phyloP scores from a whole-genome alignment of 768 basidiomycete species.

The Boletus subparvulus region DNA sequence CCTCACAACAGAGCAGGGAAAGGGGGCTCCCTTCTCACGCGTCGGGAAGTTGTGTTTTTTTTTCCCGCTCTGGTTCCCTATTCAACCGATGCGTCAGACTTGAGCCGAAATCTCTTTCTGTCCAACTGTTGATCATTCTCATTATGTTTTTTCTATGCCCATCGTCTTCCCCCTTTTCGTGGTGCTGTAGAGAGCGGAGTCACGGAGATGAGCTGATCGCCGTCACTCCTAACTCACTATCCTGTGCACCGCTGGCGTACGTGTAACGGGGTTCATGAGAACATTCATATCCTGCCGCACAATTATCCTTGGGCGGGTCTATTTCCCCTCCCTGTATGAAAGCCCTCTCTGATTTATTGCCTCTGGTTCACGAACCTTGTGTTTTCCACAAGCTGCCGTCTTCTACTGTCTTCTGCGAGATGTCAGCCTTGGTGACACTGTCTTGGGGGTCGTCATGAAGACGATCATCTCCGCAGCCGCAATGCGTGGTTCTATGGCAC shows the following conservation, averaged over 20 bases:
- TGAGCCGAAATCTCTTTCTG: background rate
- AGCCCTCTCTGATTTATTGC: background rate
- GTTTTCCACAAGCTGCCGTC: background rate
- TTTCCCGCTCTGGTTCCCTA: conserved; percentile 6
- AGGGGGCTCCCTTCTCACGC: background rate
- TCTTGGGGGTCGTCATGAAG: background rate
- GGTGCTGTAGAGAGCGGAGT: conserved; percentile 14
- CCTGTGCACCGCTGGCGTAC: conserved; percentile 15
- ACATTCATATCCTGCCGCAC: conserved; percentile 4
- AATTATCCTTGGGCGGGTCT: conserved; percentile 6
- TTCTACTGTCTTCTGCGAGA: background rate
- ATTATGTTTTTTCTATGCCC: background rate
- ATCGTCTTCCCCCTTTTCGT: conserved; percentile 11
- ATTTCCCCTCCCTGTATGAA: background rate
- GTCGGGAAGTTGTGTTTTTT: conserved; percentile 2
- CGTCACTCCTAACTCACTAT: conserved; percentile 22
- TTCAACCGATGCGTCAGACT: background rate
- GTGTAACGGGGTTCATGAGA: conserved; percentile 14
- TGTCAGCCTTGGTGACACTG: background rate
- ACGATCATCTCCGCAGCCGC: conserved; percentile 13
- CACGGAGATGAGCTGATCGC: conserved; percentile 32
- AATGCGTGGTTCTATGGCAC: conserved; percentile 10
- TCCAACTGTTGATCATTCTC: background rate
- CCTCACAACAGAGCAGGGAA: conserved; percentile 4
- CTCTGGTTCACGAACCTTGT: background rate